Percentiles rank a stretch among this genome's conserved stretches.
These are phyloP conservation scores for Eleusine coracana DNA, from an alignment of 176 grass and related monocot genomes.

Conservation along the genomic window DNA sequence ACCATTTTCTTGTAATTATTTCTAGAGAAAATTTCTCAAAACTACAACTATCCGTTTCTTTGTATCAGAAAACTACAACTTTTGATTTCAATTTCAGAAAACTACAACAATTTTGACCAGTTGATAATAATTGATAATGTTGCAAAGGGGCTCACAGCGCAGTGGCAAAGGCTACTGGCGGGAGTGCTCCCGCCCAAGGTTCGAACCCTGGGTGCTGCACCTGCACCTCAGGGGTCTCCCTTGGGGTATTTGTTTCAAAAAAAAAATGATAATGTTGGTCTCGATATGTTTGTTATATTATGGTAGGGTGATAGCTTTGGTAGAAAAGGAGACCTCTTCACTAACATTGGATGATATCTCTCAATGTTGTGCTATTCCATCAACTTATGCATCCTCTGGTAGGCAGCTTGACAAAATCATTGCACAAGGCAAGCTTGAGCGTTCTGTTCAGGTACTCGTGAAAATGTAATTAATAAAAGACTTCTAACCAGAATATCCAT, in stretches of 20 bases:
- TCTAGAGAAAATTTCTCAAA: not conserved
- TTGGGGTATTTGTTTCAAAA: no score
- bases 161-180: no score
- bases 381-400: conserved; percentile 49
- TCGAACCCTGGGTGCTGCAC: no score
- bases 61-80: no score
- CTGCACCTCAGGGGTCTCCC: no score
- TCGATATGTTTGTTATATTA: conserved; percentile 22
- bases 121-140: no score
- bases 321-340: conserved; percentile 45
- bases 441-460: conserved; percentile 65
- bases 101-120: no score
- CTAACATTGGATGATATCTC: conserved; percentile 50
- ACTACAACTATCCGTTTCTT: no score
- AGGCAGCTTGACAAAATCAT: conserved; percentile 60
- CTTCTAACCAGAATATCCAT: not conserved
- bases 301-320: conserved; percentile 45
- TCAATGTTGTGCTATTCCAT: conserved; percentile 48
- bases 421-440: conserved; percentile 62
- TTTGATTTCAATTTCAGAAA: no score
- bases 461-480: conserved; percentile 1
- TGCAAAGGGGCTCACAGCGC: no score
- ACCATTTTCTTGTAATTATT: conserved; percentile 15
- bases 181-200: no score
- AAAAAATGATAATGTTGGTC: not conserved